Evolutionary conservation across 2,329 filamentous ascomycete genomes (phyloP).

Genomic region (Alternaria alternata): DNA sequence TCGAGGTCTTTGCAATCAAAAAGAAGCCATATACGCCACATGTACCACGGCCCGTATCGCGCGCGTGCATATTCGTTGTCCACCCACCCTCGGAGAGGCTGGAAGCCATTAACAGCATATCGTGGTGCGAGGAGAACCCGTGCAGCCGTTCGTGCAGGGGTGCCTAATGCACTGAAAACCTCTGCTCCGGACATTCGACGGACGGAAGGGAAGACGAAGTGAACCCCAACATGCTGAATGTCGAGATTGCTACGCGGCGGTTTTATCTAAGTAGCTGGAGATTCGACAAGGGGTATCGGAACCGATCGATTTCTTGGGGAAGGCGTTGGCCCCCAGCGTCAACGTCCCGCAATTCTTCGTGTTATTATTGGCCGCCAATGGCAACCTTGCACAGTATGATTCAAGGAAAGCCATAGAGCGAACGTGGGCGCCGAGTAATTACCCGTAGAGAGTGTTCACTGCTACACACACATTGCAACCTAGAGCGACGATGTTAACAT

Average conservation of each 20-base stretch:
- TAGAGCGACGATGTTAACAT: background rate
- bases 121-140: slow-evolving; percentile 15
- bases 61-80: slow-evolving; percentile 19
- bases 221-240: background rate
- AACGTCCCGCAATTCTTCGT: background rate
- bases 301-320: background rate
- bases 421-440: background rate
- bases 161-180: slow-evolving; percentile 16
- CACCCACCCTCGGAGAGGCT: slow-evolving; percentile 9
- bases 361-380: background rate
- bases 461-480: background rate
- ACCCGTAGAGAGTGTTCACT: background rate
- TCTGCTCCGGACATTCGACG: slow-evolving; percentile 9
- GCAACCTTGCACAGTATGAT: background rate
- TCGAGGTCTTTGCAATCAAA: slow-evolving; percentile 31
- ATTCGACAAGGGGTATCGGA: background rate
- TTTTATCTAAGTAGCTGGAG: background rate
- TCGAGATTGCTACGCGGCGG: background rate
- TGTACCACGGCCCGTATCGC: slow-evolving; percentile 23
- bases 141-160: slow-evolving; percentile 8
- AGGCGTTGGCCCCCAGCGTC: background rate
- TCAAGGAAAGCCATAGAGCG: background rate
- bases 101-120: slow-evolving; percentile 12
- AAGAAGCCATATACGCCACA: slow-evolving; percentile 28
- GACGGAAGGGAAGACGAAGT: background rate